Evolutionary conservation across 2,329 filamentous ascomycete genomes (phyloP).

Genomic region (Fusarium sp.): DNA sequence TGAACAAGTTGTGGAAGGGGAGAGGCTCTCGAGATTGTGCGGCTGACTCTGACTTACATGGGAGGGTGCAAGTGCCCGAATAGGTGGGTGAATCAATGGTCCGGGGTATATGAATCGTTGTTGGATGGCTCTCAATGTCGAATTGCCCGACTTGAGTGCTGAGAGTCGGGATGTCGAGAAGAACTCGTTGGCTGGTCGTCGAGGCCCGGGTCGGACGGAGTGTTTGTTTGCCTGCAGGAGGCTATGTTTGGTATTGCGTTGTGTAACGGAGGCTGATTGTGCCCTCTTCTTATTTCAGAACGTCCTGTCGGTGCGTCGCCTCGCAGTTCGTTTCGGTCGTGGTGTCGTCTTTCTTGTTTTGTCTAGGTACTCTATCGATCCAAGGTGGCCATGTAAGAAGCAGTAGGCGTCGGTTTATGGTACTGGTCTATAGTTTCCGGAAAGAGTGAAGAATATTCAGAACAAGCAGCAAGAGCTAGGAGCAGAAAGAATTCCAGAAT

Average conservation of each 20-base stretch:
- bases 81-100: slow-evolving; percentile 15
- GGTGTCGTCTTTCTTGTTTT: slow-evolving; percentile 10
- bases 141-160: slow-evolving; percentile 11
- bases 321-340: slow-evolving; percentile 30
- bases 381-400: slow-evolving; percentile 1
- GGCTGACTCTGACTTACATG: slow-evolving; percentile 44
- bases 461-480: slow-evolving; percentile 17
- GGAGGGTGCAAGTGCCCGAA: slow-evolving; percentile 16
- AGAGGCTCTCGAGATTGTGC: slow-evolving; percentile 21
- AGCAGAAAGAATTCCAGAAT: slow-evolving; percentile 16
- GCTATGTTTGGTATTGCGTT: slow-evolving; percentile 15
- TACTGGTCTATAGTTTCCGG: slow-evolving; percentile 8
- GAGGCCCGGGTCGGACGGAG: slow-evolving; percentile 11
- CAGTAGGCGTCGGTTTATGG: slow-evolving; percentile 13
- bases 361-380: slow-evolving; percentile 16
- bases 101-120: slow-evolving; percentile 10
- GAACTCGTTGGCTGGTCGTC: slow-evolving; percentile 10
- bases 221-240: slow-evolving; percentile 32
- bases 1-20: slow-evolving; percentile 14
- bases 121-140: not conserved
- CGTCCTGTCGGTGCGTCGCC: slow-evolving; percentile 18
- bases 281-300: slow-evolving; percentile 6
- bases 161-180: slow-evolving; percentile 12
- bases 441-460: slow-evolving; percentile 15
- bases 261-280: slow-evolving; percentile 21